Evolutionary conservation across 108 stramenopile species (phyloP), one percentile per base, ranked within the genome.

Genomic region (Hondaea fermentalgiana): DNA sequence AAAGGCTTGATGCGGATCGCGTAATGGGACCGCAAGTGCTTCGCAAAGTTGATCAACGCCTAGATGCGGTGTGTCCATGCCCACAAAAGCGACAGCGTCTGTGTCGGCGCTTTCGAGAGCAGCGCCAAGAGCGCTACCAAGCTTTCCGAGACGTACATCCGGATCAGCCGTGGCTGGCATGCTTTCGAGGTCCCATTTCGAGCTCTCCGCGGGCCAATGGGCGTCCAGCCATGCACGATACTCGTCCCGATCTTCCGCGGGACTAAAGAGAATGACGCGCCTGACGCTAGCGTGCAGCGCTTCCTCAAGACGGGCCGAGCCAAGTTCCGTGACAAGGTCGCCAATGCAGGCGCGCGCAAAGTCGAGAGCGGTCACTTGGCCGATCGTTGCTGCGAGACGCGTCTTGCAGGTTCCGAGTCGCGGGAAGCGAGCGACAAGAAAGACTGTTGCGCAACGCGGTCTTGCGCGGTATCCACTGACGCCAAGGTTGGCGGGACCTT

Each of bases 1-100:
- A 53, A 47, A 35, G 28, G 49, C 51, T 12, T 35, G 45, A 6
- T n/a, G 12, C n/a, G 3, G 49, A 6, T 47, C 45, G 51, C 16
- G 6, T 8, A 53, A 23, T 43, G 49, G 51, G n/a, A 47, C 25
- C 12, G 76, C 76, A 21, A 83, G 23, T 6, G 45, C 49, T 45
- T 83, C 23, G 28, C n/a, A 83, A 12, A 83, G 19, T 28, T 83
- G 23, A 12, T 53, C 28, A 16, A 53, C 25, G 25, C 51, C 76
- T 3, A 83, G 6, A 45, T 83, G n/a, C n/a, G 76, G 76, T 6
- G 76, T 83, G 76, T 83, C 76, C 76, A 83, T 83, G 8, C 76
- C 76, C 16, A 83, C 49, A 35, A 83, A 83, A 16, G 49, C 76
- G 51, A 83, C 76, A 6, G 64, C 64, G 25, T 69, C 64, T 0